Conservation (phyloP, 257 asterid species). For the Misopates orontium region DNA sequence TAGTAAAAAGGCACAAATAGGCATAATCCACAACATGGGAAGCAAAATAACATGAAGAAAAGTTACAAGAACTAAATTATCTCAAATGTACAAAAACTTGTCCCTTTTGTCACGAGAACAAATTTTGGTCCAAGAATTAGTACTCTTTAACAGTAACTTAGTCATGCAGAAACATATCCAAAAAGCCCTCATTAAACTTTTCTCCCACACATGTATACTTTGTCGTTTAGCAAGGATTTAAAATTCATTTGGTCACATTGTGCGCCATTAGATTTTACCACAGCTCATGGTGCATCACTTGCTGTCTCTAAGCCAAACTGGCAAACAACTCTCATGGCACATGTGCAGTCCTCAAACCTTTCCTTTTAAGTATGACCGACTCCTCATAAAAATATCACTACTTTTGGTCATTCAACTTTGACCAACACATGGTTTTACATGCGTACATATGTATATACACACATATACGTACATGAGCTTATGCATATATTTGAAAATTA, state of each 20-base stretch:
- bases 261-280: not conserved
- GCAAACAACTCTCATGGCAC: conserved; percentile 32
- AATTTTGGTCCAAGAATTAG: not conserved
- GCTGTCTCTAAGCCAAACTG: conserved; percentile 33
- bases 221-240: conserved; percentile 10
- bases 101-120: too few species aligned
- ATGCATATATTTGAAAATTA: not conserved
- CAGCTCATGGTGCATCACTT: conserved; percentile 15
- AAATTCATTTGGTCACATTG: not conserved
- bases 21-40: too few species aligned
- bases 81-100: too few species aligned
- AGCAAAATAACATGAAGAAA: too few species aligned
- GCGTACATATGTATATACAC: not conserved
- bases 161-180: not conserved
- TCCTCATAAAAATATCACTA: conserved; percentile 21
- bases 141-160: not conserved
- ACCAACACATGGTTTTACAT: conserved; percentile 25
- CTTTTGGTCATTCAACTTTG: conserved; percentile 26
- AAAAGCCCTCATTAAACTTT: not conserved
- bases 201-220: not conserved
- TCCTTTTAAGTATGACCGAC: conserved; percentile 32
- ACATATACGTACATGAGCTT: not conserved
- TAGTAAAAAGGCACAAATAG: too few species aligned
- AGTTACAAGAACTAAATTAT: too few species aligned
- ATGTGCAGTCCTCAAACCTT: conserved; percentile 28